Evolutionary conservation across 495 filamentous ascomycete species (phyloP), one percentile per base, ranked within the genome.

Genomic region (Lophiostoma macrostomum): DNA sequence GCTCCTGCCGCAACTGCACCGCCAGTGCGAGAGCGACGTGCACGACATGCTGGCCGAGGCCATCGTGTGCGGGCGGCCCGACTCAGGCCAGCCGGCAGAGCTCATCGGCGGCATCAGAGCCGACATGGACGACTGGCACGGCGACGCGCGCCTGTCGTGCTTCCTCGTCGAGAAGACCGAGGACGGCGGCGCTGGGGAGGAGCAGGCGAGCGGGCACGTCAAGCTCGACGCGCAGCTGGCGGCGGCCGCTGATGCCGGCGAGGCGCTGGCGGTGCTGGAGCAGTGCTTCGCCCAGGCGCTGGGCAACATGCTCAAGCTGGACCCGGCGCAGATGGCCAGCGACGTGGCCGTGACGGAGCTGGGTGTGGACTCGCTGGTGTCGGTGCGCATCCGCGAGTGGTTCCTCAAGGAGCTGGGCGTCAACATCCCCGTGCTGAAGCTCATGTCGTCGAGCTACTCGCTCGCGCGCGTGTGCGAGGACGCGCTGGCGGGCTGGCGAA

Each of bases 21-120:
- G n/a, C n/a, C n/a, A n/a, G n/a, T n/a, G n/a, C 28, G 45, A 49
- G 31, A 37, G 11, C 16, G 45, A 49, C 25, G 18, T 49, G 28
- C 45, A 49, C 31, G 29, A 49, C 12, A 20, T 49, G 29, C 22
- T 49, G 4, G 45, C 45, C 14, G 30, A 49, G 18, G 45, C 29
- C 23, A 49, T 49, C 19, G 18, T 35, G 12, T 4, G 29, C n/a
- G 30, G 45, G 5, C 45, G 18, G 13, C 45, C 45, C 32, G 45
- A 27, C 45, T 49, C 45, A 49, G 29, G 13, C 31, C 10, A 27
- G 3, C 29, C 29, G 12, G 12, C 32, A 5, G 45, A 49, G 18
- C 31, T 49, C 45, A 36, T 37, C 18, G 24, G 14, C 12, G 45
- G 45, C 18, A 4, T 49, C 7, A 36, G 13, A 20, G 25, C 12